Evolutionary conservation across 257 asterid genomes (phyloP).

Genomic region (Galeopsis tetrahit): DNA sequence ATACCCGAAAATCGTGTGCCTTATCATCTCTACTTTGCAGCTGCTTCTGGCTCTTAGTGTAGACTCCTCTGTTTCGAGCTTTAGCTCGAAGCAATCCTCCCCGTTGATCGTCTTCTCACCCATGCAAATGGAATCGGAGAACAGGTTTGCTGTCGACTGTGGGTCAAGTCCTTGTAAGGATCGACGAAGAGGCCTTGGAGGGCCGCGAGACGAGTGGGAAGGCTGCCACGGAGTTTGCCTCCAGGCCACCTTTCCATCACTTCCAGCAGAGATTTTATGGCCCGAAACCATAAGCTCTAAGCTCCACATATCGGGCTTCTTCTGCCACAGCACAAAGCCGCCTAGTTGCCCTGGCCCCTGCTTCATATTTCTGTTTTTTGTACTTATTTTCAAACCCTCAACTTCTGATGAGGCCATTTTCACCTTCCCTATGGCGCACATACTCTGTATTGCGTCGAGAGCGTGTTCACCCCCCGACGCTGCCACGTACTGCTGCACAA

Average conservation of each 20-base stretch:
- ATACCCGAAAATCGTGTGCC: constrained; percentile 48
- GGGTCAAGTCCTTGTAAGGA: constrained; percentile 63
- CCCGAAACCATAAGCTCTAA: constrained; percentile 83
- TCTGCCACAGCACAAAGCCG: constrained; percentile 90
- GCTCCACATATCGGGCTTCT: constrained; percentile 78
- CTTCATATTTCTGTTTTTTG: constrained; percentile 50
- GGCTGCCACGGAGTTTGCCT: constrained; percentile 89
- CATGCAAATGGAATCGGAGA: constrained; percentile 44
- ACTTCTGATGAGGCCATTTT: constrained; percentile 41
- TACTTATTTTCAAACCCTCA: constrained; percentile 32
- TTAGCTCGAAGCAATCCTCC: constrained; percentile 51
- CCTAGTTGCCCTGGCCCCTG: constrained; percentile 68
- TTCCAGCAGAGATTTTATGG: constrained; percentile 77
- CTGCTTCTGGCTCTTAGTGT: constrained; percentile 36
- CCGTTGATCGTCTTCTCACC: constrained; percentile 45
- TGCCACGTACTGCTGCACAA: constrained; percentile 66
- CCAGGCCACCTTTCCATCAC: constrained; percentile 88
- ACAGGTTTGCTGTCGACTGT: constrained; percentile 41
- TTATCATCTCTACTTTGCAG: constrained; percentile 40
- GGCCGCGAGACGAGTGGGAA: constrained; percentile 82
- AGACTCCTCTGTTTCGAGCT: constrained; percentile 41
- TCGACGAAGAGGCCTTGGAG: constrained; percentile 88
- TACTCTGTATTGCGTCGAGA: constrained; percentile 32
- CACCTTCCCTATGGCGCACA: constrained; percentile 45
- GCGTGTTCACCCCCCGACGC: constrained; percentile 50